phyloP scores from a whole-genome alignment of 345 rosid genomes.

The Anastatica hierochuntica region DNA sequence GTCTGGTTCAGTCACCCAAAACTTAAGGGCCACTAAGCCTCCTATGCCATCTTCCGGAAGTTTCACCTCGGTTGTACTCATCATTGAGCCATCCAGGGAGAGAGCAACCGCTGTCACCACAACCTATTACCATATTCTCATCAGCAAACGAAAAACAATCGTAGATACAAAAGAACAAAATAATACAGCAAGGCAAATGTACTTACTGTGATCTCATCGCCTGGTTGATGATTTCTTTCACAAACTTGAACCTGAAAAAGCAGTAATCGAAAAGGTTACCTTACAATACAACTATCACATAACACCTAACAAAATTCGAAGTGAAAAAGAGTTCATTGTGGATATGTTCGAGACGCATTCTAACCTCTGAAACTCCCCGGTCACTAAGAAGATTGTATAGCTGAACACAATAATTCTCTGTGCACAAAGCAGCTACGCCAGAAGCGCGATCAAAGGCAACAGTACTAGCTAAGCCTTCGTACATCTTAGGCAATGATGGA shows the following conservation, averaged over 20 bases:
- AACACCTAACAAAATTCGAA: not conserved
- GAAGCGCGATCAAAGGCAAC: slow-evolving; percentile 55
- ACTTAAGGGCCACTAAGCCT: slow-evolving; percentile 75
- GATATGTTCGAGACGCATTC: slow-evolving; percentile 1
- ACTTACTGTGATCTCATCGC: slow-evolving; percentile 76
- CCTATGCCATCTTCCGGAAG: slow-evolving; percentile 88
- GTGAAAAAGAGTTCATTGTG: not conserved
- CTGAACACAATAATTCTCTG: slow-evolving; percentile 76
- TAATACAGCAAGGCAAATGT: not conserved
- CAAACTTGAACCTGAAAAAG: slow-evolving; percentile 73
- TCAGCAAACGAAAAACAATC: not conserved
- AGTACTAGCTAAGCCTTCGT: slow-evolving; percentile 36
- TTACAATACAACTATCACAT: not conserved
- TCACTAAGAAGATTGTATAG: slow-evolving; percentile 78
- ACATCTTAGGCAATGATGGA: slow-evolving; percentile 45
- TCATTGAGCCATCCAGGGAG: slow-evolving; percentile 66
- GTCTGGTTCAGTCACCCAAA: slow-evolving; percentile 55
- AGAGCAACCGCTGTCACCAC: slow-evolving; percentile 69
- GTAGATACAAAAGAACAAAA: not conserved
- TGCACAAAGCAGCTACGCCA: slow-evolving; percentile 69
- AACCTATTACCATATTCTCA: slow-evolving; percentile 36
- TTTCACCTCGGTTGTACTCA: slow-evolving; percentile 79
- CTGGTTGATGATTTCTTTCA: slow-evolving; percentile 97
- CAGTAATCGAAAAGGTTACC: not conserved
- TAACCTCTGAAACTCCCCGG: slow-evolving; percentile 76